Conservation (phyloP, 148 eudicot genomes). For the Nepenthes mirabilis region DNA sequence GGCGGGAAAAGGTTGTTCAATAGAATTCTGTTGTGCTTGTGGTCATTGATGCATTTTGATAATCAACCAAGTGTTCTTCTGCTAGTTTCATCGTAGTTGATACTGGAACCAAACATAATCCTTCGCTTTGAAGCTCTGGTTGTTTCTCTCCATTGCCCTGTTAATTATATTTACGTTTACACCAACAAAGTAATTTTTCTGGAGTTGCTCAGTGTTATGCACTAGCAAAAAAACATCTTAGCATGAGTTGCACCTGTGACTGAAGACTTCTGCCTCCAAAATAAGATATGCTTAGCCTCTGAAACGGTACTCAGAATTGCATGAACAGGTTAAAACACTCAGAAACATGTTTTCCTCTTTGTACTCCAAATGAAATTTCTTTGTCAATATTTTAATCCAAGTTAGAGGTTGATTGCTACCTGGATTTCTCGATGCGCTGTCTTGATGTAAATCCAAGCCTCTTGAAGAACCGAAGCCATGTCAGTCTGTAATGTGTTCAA, state of each 20-base stretch:
- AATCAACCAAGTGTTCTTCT: slow-evolving; percentile 8
- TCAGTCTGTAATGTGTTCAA: slow-evolving; percentile 32
- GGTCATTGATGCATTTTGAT: too few species aligned
- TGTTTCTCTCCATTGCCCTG: slow-evolving; percentile 17
- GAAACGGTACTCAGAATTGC: slow-evolving; percentile 4
- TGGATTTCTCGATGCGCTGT: slow-evolving; percentile 43
- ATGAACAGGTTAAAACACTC: background rate
- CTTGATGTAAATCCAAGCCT: slow-evolving; percentile 43
- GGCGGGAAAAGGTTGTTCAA: too few species aligned
- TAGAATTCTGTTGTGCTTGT: too few species aligned
- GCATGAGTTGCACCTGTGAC: slow-evolving; percentile 3
- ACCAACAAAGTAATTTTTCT: background rate
- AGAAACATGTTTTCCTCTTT: background rate
- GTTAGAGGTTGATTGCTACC: slow-evolving; percentile 12
- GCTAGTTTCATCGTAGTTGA: slow-evolving; percentile 26
- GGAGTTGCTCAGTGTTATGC: background rate
- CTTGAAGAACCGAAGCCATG: slow-evolving; percentile 61
- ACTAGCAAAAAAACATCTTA: background rate
- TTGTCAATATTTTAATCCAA: background rate
- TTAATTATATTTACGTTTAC: too few species aligned
- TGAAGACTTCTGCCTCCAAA: slow-evolving; percentile 16
- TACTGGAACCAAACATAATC: slow-evolving; percentile 45
- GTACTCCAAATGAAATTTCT: background rate
- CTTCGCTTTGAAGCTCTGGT: slow-evolving; percentile 28
- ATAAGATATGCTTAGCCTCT: slow-evolving; percentile 21